phyloP scores from a whole-genome alignment of 345 rosid genomes.

The Eutrema heterophyllum region DNA sequence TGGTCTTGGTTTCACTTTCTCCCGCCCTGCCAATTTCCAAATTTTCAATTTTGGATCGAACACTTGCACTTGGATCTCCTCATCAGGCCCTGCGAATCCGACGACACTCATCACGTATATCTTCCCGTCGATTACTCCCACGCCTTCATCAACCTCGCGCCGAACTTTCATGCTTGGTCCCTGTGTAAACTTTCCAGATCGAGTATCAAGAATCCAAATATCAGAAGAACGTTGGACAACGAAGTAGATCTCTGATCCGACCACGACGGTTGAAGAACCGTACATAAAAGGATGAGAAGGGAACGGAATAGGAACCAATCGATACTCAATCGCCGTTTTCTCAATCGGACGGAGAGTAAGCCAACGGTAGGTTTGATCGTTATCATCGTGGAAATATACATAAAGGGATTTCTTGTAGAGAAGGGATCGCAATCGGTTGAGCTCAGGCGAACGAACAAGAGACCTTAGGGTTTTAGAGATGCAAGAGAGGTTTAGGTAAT shows the following conservation, averaged over 20 bases:
- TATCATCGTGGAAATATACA: conserved; percentile 2
- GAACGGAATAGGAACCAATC: conserved; percentile 37
- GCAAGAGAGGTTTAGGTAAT: conserved; percentile 42
- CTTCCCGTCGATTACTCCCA: conserved; percentile 39
- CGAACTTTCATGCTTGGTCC: conserved; percentile 45
- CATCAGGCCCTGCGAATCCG: conserved; percentile 35
- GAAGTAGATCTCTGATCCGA: conserved; percentile 49
- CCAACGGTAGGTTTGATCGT: neutral
- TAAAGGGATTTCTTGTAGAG: conserved; percentile 45
- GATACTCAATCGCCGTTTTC: neutral
- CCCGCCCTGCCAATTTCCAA: conserved; percentile 40
- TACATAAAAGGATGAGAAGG: conserved; percentile 33
- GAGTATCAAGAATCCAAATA: conserved; percentile 66
- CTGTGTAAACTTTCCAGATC: conserved; percentile 40
- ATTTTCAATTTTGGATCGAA: conserved; percentile 34
- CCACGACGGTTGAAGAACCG: conserved; percentile 39
- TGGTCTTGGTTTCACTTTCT: conserved; percentile 37
- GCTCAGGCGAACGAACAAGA: conserved; percentile 46
- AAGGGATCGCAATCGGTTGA: conserved; percentile 49
- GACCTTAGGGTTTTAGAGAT: conserved; percentile 55
- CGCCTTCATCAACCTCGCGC: conserved; percentile 38
- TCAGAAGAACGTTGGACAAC: too few relatives aligned
- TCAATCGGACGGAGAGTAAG: neutral
- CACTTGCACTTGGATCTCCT: conserved; percentile 61
- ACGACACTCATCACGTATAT: conserved; percentile 50